A percentile compares a stretch with the other conserved stretches of the same genome.
phyloP scores from a whole-genome alignment of 2,329 filamentous ascomycete genomes.

The Chaetomium olivaceum region DNA sequence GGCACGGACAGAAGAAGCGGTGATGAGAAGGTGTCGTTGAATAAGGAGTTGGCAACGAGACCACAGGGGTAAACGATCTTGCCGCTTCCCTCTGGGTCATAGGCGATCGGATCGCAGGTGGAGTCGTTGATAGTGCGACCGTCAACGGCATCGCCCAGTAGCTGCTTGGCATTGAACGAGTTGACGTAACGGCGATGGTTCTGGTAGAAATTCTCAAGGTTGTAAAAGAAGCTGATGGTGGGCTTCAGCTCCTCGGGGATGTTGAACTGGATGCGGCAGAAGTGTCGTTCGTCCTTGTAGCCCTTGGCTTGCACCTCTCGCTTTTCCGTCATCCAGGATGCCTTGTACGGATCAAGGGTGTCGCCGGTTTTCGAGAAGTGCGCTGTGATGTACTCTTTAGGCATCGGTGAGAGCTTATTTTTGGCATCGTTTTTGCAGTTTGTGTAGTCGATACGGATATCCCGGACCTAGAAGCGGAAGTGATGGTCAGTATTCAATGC shows the following conservation, averaged over 20 bases:
- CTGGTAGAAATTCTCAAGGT: conserved; percentile 96
- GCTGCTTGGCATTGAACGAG: conserved; percentile 79
- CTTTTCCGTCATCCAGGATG: conserved; percentile 46
- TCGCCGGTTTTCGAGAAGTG: conserved; percentile 65
- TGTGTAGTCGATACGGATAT: conserved; percentile 89
- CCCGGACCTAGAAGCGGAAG: conserved; percentile 68
- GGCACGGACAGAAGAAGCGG: conserved; percentile 62
- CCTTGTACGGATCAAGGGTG: conserved; percentile 28
- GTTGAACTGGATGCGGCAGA: conserved; percentile 76
- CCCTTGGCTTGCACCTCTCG: conserved; percentile 46
- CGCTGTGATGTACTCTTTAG: conserved; percentile 58
- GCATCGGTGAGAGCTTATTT: conserved; percentile 52
- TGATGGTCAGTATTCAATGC: conserved; percentile 18
- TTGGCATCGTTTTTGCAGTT: conserved; percentile 65
- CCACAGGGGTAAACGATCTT: conserved; percentile 92
- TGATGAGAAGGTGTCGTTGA: conserved; percentile 84
- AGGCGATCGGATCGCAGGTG: conserved; percentile 72
- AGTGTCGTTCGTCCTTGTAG: conserved; percentile 41
- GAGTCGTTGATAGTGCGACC: conserved; percentile 63
- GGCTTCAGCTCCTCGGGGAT: conserved; percentile 77
- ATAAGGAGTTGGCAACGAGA: conserved; percentile 92
- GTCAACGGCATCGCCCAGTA: conserved; percentile 67
- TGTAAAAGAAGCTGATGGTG: conserved; percentile 91
- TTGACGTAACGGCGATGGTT: conserved; percentile 96
- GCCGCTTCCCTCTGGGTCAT: conserved; percentile 46